Evolutionary conservation across 2,329 filamentous ascomycete species (phyloP), one percentile per base, ranked within the genome.

Genomic region (Microdochium trichocladiopsis): DNA sequence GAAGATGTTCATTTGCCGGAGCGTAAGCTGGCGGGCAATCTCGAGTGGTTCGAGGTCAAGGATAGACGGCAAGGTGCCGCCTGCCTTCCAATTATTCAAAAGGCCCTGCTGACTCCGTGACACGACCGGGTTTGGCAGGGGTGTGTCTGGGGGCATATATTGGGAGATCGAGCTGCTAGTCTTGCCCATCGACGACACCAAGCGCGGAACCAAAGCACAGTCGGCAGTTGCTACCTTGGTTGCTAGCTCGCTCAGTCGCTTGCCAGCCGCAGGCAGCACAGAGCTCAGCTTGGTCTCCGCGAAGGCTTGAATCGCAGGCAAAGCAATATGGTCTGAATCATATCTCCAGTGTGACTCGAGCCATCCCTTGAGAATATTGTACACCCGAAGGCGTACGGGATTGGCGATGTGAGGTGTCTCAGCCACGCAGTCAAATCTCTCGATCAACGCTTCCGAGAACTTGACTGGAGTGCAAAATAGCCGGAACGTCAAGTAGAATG

Each of bases 331-430:
- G 65, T 99, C 94, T 11, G 85, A 84, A 54, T 90, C 83, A 57
- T 90, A 83, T 48, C 88, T 84, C 93, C 94, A 99, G 69, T 99
- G 91, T 6, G 88, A 94, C 72, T 97, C 94, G 21, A 99, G 75
- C 94, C 94, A 99, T 43, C 89, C 88, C 70, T 99, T 99, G 77
- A 99, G 90, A 52, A 91, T 86, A 66, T 99, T 97, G 74, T 95
- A 97, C 1, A 97, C 90, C 50, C 94, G 84, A 48, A 99, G 75
- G 50, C 92, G 85, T 22, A 97, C 93, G 0, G 93, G 90, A 2
- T 78, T 81, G 22, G 91, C 85, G 56, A 92, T 81, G 53, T 84
- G 80, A 22, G 84, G 82, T 48, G 86, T 88, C 54, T 94, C 87
- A 12, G 83, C 87, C 36, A 96, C 87, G 60, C 96, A 96, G 54